Conservation (phyloP, 75 land plant genomes). For the Ceratopteris richardii region DNA sequence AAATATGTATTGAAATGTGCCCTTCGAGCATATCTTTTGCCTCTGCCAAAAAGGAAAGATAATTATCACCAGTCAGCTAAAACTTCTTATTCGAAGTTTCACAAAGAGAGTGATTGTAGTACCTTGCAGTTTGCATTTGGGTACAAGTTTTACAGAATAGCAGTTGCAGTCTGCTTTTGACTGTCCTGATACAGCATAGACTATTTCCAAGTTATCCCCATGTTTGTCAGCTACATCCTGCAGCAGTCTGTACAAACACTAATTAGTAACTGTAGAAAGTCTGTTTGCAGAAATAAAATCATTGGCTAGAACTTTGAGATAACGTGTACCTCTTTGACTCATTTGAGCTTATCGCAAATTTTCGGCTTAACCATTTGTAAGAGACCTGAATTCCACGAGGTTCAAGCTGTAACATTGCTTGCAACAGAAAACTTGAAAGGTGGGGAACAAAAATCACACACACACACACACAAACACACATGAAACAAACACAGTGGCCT, state of each 20-base stretch:
- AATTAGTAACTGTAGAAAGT: not conserved
- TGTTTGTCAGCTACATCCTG: slow-evolving; percentile 59
- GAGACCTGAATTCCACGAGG: too few relatives aligned
- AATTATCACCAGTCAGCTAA: slow-evolving; percentile 3
- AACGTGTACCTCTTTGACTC: slow-evolving; percentile 61
- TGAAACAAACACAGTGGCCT: too few relatives aligned
- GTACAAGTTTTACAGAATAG: slow-evolving; percentile 57
- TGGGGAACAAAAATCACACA: too few relatives aligned
- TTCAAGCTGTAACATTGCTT: too few relatives aligned
- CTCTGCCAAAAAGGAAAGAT: slow-evolving; percentile 35
- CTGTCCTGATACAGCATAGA: slow-evolving; percentile 80
- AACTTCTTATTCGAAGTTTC: not conserved
- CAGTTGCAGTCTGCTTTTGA: slow-evolving; percentile 40
- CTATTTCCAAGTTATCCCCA: slow-evolving; percentile 42
- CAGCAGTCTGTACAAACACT: slow-evolving; percentile 47
- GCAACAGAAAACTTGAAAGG: too few relatives aligned
- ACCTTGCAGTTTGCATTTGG: slow-evolving; percentile 62
- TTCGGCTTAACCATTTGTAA: slow-evolving; percentile 90
- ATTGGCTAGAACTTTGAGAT: too few relatives aligned
- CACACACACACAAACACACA: too few relatives aligned
- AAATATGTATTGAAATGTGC: slow-evolving; percentile 57
- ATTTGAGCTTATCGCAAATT: slow-evolving; percentile 63
- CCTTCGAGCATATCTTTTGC: slow-evolving; percentile 48
- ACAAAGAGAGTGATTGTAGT: not conserved
- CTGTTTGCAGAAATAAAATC: too few relatives aligned